Percentiles rank a stretch among this genome's conserved stretches.
These are phyloP conservation scores for Acer yangbiense DNA, from an alignment of 345 rosid species.

Conservation along the genomic window DNA sequence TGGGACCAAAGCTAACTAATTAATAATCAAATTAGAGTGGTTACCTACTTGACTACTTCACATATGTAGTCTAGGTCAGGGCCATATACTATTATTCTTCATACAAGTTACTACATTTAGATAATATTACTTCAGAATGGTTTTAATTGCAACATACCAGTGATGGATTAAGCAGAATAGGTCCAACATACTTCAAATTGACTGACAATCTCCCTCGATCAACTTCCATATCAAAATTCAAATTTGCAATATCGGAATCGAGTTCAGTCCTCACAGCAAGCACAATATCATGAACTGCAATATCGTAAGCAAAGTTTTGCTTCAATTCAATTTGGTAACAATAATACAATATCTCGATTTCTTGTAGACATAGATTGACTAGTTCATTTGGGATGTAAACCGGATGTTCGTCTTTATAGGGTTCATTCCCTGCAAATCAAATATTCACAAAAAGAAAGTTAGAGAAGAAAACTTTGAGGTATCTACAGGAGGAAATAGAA, in stretches of 20 bases:
- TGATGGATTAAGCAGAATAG: constrained; percentile 35
- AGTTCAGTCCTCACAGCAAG: constrained; percentile 57
- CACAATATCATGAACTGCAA: constrained; percentile 50
- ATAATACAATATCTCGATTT: constrained; percentile 35
- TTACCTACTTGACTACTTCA: background rate
- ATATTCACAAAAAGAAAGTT: background rate
- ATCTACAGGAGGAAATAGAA: background rate
- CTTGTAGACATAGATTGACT: constrained; percentile 28
- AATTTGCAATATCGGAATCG: constrained; percentile 44
- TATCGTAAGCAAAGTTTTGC: constrained; percentile 39
- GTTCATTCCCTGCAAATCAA: constrained; percentile 44
- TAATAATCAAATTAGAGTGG: no score
- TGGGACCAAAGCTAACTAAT: background rate
- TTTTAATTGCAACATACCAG: constrained; percentile 35
- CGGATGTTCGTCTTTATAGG: constrained; percentile 59
- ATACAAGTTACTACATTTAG: background rate
- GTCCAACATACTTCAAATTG: constrained; percentile 51
- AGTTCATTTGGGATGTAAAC: constrained; percentile 75
- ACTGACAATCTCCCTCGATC: constrained; percentile 55
- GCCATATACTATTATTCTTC: background rate
- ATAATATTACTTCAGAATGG: background rate
- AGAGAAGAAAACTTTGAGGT: background rate
- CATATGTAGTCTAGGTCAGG: background rate
- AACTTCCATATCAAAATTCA: constrained; percentile 51
- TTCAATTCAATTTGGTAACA: constrained; percentile 62